These are phyloP conservation scores for Erysiphe pulchra DNA, from an alignment of 2,329 filamentous ascomycete genomes.

Conservation along the genomic window DNA sequence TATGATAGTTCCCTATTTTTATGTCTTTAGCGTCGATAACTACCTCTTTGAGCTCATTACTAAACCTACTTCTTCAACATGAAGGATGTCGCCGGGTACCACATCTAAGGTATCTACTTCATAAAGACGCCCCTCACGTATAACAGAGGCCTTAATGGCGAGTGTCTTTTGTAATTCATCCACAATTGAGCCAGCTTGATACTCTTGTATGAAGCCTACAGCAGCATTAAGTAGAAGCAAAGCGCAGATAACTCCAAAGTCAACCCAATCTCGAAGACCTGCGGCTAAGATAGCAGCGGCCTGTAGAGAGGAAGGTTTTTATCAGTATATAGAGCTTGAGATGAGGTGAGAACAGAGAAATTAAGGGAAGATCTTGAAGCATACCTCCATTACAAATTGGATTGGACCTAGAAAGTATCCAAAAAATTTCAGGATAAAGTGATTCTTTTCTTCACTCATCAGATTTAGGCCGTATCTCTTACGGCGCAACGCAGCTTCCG, in stretches of 20 bases:
- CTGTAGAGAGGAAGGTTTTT: constrained; percentile 31
- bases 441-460: constrained; percentile 47
- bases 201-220: constrained; percentile 61
- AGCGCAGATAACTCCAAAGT: constrained; percentile 53
- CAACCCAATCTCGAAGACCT: constrained; percentile 51
- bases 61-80: constrained; percentile 43
- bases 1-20: constrained; percentile 14
- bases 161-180: constrained; percentile 54
- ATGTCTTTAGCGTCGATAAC: too few relatives aligned
- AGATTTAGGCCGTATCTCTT: constrained; percentile 47
- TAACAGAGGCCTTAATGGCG: constrained; percentile 43
- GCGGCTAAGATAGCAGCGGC: constrained; percentile 48
- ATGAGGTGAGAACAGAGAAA: neutral
- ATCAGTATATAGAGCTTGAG: neutral
- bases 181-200: constrained; percentile 55
- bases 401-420: constrained; percentile 53
- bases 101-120: constrained; percentile 50
- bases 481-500: constrained; percentile 35
- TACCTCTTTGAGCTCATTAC: constrained; percentile 19
- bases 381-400: constrained; percentile 41
- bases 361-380: constrained; percentile 10
- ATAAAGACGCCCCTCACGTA: constrained; percentile 40
- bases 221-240: constrained; percentile 51
- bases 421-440: constrained; percentile 49
- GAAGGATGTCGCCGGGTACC: constrained; percentile 54